Base-by-base conservation (phyloP, 371 early-diverging fungal species). In the Phascolomyces articulosus region DNA sequence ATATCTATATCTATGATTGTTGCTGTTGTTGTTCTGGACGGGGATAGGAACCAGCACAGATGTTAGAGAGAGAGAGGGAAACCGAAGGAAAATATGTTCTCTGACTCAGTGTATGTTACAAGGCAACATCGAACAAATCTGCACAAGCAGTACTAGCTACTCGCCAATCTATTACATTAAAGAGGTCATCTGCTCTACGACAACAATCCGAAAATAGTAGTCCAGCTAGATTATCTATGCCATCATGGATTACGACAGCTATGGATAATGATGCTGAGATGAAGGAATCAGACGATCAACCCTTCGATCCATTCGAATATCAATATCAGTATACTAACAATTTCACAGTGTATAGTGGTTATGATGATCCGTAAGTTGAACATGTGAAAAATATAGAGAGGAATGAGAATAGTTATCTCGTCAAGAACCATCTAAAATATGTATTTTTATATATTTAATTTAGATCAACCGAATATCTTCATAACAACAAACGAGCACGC, bases 281-380 rank as follows among this genome's bases (percentile, higher is more conserved):
- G 67, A 78, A 72, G 40, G 80, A 84, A 11, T 66, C 73, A 55
- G 84, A 84, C 31, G 75, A 67, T 11, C 58, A 62, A 18, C 58
- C 75, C 26, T 84, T 85, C 73, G 87, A 87, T 74, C 83, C 87
- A 0, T 73, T 84, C 10, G 73, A 72, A 23, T 71, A 82, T 10
- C 72, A 76, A 34, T 87, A 83, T 58, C 76, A 79, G 74, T 86
- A 85, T 62, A 73, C 82, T 18, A 65, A 66, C 44, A 73, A 72
- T 44, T 69, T 72, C 61, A 70, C 72, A n/a, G 74, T 85, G 0
- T 70, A 74, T 48, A 79, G 70, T 3, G 75, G 69, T n/a, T 83
- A 85, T 56, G 72, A 74, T 54, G 87, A 87, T 68, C 74, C 85
- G 74, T 87, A 84, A 63, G 75, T 75, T 55, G n/a, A n/a, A n/a